phyloP scores from a whole-genome alignment of 129 eudicot species.

The Flaveria robusta region DNA sequence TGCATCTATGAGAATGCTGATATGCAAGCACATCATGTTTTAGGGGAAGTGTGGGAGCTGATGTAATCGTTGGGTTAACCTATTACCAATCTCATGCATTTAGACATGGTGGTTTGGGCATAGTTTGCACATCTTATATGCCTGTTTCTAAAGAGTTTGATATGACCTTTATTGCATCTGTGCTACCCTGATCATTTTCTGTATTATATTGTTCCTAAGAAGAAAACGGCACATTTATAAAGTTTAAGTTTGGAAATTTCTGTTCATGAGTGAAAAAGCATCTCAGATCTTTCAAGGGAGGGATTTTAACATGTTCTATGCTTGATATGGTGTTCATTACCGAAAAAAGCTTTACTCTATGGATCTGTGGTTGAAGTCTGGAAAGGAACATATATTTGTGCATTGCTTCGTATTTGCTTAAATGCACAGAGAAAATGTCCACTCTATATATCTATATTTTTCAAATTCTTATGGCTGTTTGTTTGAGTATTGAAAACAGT shows the following conservation, averaged over 20 bases:
- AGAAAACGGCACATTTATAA: neutral
- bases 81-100: neutral
- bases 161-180: neutral
- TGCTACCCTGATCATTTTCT: neutral
- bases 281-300: constrained; percentile 10
- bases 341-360: neutral
- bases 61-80: neutral
- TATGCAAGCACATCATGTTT: neutral
- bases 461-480: neutral
- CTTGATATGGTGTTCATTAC: neutral
- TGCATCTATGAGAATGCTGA: neutral
- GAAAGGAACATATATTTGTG: neutral
- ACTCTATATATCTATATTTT: neutral
- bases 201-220: neutral
- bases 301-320: constrained; percentile 1
- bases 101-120: neutral
- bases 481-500: constrained; percentile 14
- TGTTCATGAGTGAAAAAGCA: neutral
- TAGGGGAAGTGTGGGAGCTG: neutral
- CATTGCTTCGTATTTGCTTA: constrained; percentile 7
- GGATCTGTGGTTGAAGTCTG: neutral
- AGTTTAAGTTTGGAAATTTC: neutral
- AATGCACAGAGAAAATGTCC: neutral
- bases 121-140: neutral
- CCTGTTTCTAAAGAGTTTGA: neutral